Conservation (phyloP, 2,329 filamentous ascomycete species). For the Coniochaeta sp. region DNA sequence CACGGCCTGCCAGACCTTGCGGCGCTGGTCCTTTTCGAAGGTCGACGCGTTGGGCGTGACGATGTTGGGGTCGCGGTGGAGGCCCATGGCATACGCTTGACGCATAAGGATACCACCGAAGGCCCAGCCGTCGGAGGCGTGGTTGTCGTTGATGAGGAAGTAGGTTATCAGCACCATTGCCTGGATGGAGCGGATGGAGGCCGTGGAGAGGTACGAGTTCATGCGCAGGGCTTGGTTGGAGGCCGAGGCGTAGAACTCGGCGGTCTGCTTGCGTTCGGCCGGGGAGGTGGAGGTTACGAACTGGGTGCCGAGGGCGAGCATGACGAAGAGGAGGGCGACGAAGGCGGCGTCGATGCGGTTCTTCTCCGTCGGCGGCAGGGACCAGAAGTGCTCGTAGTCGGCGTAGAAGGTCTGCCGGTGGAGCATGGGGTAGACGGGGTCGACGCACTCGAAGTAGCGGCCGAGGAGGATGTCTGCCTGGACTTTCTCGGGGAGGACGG, state of each 20-base stretch:
- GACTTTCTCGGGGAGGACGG: constrained; percentile 66
- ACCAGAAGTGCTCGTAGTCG: constrained; percentile 76
- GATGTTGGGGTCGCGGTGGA: constrained; percentile 73
- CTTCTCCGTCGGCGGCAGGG: constrained; percentile 49
- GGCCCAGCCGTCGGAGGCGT: constrained; percentile 75
- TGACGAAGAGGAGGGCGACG: constrained; percentile 66
- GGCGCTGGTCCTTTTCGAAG: constrained; percentile 70
- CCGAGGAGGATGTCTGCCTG: constrained; percentile 65
- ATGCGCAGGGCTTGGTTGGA: constrained; percentile 71
- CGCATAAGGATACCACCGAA: constrained; percentile 72
- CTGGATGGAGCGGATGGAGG: constrained; percentile 66
- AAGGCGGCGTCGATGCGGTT: constrained; percentile 58
- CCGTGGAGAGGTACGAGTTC: constrained; percentile 69
- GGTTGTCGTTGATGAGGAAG: constrained; percentile 81
- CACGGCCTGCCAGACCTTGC: constrained; percentile 78
- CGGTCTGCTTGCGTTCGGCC: constrained; percentile 63
- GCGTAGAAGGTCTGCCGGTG: constrained; percentile 68
- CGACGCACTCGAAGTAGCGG: constrained; percentile 64
- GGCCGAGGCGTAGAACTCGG: constrained; percentile 76
- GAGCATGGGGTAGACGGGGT: constrained; percentile 76
- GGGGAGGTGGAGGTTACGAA: constrained; percentile 57
- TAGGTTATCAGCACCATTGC: constrained; percentile 79
- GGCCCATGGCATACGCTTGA: constrained; percentile 74
- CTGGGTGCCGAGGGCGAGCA: constrained; percentile 72
- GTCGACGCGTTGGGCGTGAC: constrained; percentile 57